Evolutionary conservation across 257 asterid genomes (phyloP).

Genomic region (Euphrasia confusa): DNA sequence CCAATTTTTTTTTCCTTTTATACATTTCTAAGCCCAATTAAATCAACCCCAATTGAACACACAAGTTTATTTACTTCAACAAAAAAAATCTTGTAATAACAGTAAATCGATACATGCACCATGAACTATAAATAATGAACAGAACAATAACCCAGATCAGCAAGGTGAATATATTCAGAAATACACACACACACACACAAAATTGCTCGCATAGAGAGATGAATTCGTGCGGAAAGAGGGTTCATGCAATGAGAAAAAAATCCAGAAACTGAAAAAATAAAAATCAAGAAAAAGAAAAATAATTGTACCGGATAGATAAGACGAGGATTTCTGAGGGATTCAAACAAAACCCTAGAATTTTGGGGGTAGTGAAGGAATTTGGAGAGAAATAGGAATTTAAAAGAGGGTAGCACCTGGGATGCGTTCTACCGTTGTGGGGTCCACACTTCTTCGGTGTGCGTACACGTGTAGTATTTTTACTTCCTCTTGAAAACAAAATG

Average conservation of each 20-base stretch:
- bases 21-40: neutral
- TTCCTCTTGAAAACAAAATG: too few species aligned
- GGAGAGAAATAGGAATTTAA: too few species aligned
- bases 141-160: constrained; percentile 24
- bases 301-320: too few species aligned
- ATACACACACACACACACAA: constrained; percentile 7
- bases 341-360: too few species aligned
- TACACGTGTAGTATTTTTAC: too few species aligned
- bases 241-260: constrained; percentile 12
- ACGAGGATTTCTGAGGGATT: too few species aligned
- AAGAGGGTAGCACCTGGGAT: too few species aligned
- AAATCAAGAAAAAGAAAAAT: too few species aligned
- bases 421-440: too few species aligned
- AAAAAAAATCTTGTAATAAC: neutral
- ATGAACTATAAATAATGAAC: neutral
- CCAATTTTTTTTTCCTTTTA: neutral
- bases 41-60: constrained; percentile 9
- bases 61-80: neutral
- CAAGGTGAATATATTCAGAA: neutral
- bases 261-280: neutral
- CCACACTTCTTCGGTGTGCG: too few species aligned
- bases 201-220: constrained; percentile 9
- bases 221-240: constrained; percentile 15
- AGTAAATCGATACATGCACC: neutral
- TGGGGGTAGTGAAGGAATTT: too few species aligned